These are phyloP conservation scores for Echites panduratus DNA, from an alignment of 257 asterid genomes.

Conservation along the genomic window DNA sequence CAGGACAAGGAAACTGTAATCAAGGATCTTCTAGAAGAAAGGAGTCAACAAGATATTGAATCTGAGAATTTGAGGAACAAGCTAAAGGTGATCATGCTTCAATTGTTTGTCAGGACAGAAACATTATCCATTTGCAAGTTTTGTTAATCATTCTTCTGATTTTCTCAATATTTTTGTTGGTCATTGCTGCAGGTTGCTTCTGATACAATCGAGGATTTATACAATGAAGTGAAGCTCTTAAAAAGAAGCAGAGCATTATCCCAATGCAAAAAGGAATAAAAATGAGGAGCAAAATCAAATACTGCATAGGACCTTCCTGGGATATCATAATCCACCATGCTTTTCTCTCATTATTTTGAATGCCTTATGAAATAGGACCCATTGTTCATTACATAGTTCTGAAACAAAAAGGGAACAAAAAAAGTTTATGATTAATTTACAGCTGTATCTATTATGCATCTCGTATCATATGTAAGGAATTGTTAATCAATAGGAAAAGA, in stretches of 20 bases:
- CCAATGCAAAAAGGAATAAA: slow-evolving; percentile 14
- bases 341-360: background rate
- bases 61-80: slow-evolving; percentile 43
- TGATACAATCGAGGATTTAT: slow-evolving; percentile 38
- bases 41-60: slow-evolving; percentile 33
- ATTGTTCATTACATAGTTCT: background rate
- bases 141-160: background rate
- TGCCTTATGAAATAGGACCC: background rate
- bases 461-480: too few relatives aligned
- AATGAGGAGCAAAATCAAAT: background rate
- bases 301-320: background rate
- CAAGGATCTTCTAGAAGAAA: slow-evolving; percentile 33
- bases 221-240: slow-evolving; percentile 29
- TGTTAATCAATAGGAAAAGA: too few relatives aligned
- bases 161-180: too few relatives aligned
- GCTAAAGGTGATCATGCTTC: slow-evolving; percentile 24
- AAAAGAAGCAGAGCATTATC: slow-evolving; percentile 19
- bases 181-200: slow-evolving; percentile 56
- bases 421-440: background rate
- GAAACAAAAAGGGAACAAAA: background rate
- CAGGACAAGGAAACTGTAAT: slow-evolving; percentile 29
- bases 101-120: background rate
- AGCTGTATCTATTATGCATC: background rate
- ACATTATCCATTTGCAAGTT: background rate
- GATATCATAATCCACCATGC: too few relatives aligned